phyloP scores from a whole-genome alignment of 345 rosid genomes.

The Salix dunnii region DNA sequence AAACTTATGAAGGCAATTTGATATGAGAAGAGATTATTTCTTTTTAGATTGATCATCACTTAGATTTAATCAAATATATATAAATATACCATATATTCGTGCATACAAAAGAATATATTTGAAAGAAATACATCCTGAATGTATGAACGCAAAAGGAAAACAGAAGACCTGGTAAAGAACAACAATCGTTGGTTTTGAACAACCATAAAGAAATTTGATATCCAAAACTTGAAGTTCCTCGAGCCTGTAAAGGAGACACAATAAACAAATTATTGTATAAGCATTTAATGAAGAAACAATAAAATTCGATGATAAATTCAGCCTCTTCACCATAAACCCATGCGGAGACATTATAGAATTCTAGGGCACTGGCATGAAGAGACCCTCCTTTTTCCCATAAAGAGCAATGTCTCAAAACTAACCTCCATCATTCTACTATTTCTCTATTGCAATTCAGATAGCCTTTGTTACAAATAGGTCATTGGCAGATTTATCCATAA shows the following conservation, averaged over 20 bases:
- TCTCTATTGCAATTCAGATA: background rate
- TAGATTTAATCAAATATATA: background rate
- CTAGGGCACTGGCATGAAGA: background rate
- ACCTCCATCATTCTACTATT: background rate
- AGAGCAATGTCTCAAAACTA: background rate
- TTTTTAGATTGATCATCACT: background rate
- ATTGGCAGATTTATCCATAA: background rate
- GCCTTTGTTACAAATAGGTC: background rate
- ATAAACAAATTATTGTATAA: background rate
- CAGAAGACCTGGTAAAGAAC: conserved; percentile 75
- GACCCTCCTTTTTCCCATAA: background rate
- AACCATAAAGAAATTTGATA: conserved; percentile 89
- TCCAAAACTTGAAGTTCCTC: conserved; percentile 96
- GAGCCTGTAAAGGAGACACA: conserved; percentile 52
- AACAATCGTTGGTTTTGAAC: conserved; percentile 83
- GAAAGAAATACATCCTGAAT: background rate
- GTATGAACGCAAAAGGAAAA: conserved; percentile 11
- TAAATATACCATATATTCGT: background rate
- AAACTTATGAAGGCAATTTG: background rate
- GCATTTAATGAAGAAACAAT: background rate
- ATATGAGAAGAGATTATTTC: background rate
- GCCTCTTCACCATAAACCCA: background rate
- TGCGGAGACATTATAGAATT: background rate
- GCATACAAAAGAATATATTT: background rate
- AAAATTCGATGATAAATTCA: background rate